A percentile compares a stretch with the other conserved stretches of the same genome.
Conservation (phyloP, 192 early-diverging fungal genomes). For the Coemansia sp. region DNA sequence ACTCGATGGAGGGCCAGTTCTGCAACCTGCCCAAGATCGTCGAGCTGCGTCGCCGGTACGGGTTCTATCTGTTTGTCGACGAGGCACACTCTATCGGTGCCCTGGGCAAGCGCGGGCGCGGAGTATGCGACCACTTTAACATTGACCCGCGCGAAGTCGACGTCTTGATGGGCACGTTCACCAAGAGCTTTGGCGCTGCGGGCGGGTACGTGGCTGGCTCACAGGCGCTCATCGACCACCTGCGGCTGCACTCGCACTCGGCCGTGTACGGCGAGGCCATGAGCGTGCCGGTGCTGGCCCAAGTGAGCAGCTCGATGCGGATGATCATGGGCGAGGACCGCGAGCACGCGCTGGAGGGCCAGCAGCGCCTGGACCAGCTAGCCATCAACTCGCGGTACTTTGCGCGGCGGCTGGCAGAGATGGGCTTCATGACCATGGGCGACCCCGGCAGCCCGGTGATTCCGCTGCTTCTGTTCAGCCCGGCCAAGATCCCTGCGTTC, state of each 20-base stretch:
- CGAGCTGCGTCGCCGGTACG: constrained; percentile 84
- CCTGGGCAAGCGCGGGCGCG: constrained; percentile 87
- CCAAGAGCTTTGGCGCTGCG: constrained; percentile 95
- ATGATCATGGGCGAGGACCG: constrained; percentile 89
- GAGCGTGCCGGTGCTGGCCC: constrained; percentile 76
- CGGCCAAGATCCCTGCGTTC: constrained; percentile 95
- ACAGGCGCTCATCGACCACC: constrained; percentile 69
- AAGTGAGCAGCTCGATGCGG: constrained; percentile 81
- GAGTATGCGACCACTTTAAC: constrained; percentile 93
- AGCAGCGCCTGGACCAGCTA: constrained; percentile 75
- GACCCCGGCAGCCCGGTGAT: constrained; percentile 82
- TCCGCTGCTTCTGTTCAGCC: constrained; percentile 87
- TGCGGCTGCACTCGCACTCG: constrained; percentile 74
- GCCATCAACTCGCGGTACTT: constrained; percentile 87
- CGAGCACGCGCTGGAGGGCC: constrained; percentile 74
- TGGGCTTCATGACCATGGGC: constrained; percentile 95
- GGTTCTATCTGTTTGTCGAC: constrained; percentile 94
- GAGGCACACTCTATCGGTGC: constrained; percentile 97
- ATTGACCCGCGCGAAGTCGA: constrained; percentile 86
- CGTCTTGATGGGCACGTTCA: constrained; percentile 96
- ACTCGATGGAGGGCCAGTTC: constrained; percentile 97
- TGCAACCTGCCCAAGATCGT: constrained; percentile 82
- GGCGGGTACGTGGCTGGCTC: constrained; percentile 89
- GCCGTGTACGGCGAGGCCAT: constrained; percentile 89
- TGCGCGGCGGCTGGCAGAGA: constrained; percentile 64